Conservation (phyloP, 2,329 filamentous ascomycete genomes). For the Clonostachys rosea region DNA sequence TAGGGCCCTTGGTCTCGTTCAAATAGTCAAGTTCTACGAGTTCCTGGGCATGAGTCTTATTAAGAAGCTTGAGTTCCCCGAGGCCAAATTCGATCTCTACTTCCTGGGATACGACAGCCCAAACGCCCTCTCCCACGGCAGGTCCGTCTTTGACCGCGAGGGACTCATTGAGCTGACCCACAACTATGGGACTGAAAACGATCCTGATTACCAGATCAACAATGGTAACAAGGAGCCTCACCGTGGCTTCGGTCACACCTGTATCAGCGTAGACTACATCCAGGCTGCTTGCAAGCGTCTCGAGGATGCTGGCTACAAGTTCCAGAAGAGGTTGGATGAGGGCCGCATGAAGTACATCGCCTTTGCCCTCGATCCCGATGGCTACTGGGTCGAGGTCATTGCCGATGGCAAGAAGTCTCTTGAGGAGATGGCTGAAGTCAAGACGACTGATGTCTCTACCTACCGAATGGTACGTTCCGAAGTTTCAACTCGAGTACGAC, state of each 20-base stretch:
- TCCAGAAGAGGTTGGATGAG: constrained; percentile 92
- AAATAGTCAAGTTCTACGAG: constrained; percentile 82
- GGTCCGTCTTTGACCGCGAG: constrained; percentile 74
- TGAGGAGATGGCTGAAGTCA: constrained; percentile 67
- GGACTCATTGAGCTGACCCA: constrained; percentile 83
- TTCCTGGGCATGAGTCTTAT: constrained; percentile 84
- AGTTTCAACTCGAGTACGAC: neutral
- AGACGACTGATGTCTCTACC: constrained; percentile 65
- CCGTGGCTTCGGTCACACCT: constrained; percentile 81
- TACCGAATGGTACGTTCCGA: constrained; percentile 61
- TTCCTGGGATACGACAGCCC: constrained; percentile 87
- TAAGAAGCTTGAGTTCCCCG: constrained; percentile 75
- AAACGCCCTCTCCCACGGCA: constrained; percentile 67
- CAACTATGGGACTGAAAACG: constrained; percentile 85
- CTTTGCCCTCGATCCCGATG: constrained; percentile 84
- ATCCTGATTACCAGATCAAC: constrained; percentile 72
- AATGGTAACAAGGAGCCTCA: constrained; percentile 91
- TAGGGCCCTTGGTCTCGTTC: constrained; percentile 1
- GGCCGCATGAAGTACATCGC: constrained; percentile 86
- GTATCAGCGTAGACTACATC: constrained; percentile 77
- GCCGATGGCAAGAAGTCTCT: constrained; percentile 56
- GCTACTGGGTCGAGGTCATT: constrained; percentile 82
- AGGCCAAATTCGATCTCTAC: constrained; percentile 91
- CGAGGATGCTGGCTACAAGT: constrained; percentile 84
- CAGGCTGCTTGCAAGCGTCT: constrained; percentile 86